Base-by-base conservation (phyloP, 768 basidiomycete species). In the Pisolithus tinctorius region DNA sequence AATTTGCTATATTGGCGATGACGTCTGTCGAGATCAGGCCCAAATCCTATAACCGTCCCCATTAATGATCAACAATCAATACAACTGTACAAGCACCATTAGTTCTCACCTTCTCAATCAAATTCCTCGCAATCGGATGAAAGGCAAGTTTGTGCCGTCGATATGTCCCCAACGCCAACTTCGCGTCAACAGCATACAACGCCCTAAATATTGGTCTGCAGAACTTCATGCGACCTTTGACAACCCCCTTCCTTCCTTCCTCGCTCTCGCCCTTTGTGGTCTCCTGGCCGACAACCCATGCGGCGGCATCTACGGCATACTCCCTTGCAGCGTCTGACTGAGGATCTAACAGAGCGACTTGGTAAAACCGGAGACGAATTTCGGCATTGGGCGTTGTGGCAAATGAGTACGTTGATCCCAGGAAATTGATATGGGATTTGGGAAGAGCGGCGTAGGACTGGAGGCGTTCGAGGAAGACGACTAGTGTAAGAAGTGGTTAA, bases 191-290 rank as follows among this genome's bases (percentile, higher is more conserved):
- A 52, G 74, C 74, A 29, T 62, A 66, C 17, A 82, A 76, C 0
- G 71, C 78, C 34, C 79, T 68, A 61, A 90, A 82, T 5, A 80
- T 68, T 0, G 86, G 84, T 44, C 88, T 68, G 65, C 88, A 90
- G 70, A 89, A 89, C 63, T 91, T 90, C 88, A 90, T 90, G 31
- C 88, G 74, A 10, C 88, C 88, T 59, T 87, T 85, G 50, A 91
- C 70, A 26, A 79, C 68, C 1, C 78, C 82, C 25, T 74, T 75
- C 25, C 73, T 81, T 56, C 83, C 71, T 13, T 45, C 45, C n/a
- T 62, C 69, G 34, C 34, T 13, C 4, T 13, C 2, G 34, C 34
- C 34, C 11, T 13, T 34, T 11, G 34, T 11, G 11, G 13, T 34
- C 29, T 46, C 45, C 4, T 34, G 17, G 2, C 84, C 88, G 13